These are phyloP conservation scores for Hylodesmum podocarpum DNA, from an alignment of 306 rosid species.

Conservation along the genomic window DNA sequence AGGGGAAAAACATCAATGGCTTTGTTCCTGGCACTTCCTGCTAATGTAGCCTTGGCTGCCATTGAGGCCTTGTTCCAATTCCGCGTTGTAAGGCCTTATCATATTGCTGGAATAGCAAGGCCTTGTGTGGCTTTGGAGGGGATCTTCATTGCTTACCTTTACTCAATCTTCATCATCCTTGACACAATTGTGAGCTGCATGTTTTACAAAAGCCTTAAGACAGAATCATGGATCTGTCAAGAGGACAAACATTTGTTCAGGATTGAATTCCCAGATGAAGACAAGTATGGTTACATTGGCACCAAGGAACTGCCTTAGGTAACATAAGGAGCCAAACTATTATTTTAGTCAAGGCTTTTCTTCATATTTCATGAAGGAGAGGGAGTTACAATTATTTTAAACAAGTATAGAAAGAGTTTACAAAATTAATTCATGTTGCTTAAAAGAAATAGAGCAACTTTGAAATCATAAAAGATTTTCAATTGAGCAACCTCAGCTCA, in stretches of 20 bases:
- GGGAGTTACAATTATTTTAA: conserved; percentile 2
- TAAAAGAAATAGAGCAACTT: conserved; percentile 30
- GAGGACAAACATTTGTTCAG: conserved; percentile 18
- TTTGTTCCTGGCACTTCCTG: conserved; percentile 71
- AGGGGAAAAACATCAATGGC: conserved; percentile 75
- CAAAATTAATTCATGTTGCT: conserved; percentile 41
- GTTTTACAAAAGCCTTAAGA: conserved; percentile 66
- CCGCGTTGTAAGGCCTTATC: conserved; percentile 57
- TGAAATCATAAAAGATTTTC: conserved; percentile 30
- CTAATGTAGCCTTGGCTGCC: conserved; percentile 65
- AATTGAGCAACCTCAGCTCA: conserved; percentile 22
- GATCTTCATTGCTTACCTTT: conserved; percentile 67
- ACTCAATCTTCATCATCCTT: conserved; percentile 70
- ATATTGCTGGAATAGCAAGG: conserved; percentile 31
- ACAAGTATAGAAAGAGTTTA: conserved; percentile 20
- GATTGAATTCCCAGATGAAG: conserved; percentile 40
- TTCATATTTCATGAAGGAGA: conserved; percentile 3
- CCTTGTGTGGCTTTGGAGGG: conserved; percentile 60
- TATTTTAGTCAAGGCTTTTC: conserved; percentile 15
- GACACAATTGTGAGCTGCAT: conserved; percentile 68
- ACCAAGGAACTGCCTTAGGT: conserved; percentile 48
- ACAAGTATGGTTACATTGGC: conserved; percentile 18
- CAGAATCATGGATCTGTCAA: conserved; percentile 21
- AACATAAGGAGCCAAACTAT: conserved; percentile 14
- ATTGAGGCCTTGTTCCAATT: conserved; percentile 83